Evolutionary conservation across 305 asterid species (phyloP), one percentile per base, ranked within the genome.

Genomic region (Solanum hybrid): DNA sequence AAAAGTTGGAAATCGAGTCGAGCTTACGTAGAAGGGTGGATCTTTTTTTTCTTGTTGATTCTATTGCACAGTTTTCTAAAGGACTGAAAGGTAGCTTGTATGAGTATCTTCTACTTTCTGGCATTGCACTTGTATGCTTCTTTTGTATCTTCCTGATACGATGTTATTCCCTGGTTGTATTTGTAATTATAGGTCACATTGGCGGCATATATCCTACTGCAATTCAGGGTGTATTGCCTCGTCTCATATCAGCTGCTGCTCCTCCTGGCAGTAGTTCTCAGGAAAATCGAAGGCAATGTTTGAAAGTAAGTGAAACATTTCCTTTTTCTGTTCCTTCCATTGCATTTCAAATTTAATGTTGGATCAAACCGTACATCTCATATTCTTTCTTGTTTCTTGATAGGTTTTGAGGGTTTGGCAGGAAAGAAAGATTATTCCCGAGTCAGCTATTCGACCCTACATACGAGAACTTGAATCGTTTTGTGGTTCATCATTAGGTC

Each of bases 371-470:
- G 46, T 90, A 56, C 2, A 13, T 78, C 71, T 72, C 76, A 73
- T 37, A 84, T 31, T 80, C 93, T 51, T 84, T 69, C 79, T 87
- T 60, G 85, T 88, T 86, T 89, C 90, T 92, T 81, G 90, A 88
- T 93, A 97, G 99, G 99, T 97, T 92, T 93, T 97, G 93, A 96
- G 91, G 93, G 99, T 96, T 89, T 97, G 99, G 99, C 97, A 93
- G 93, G 98, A 97, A 88, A 95, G 98, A 82, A 97, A 93, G 92
- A 93, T 96, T 87, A 94, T 97, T 90, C 98, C 99, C 37, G 98
- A 96, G 91, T 93, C 96, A 78, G 93, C 94, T 87, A 92, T 96
- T 78, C 94, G 95, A 73, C 98, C 95, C 89, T 97, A 96, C 89
- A 94, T 97, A 56, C 94, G 96, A 76, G 98, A 95, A 94, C 98